A percentile compares a stretch with the other conserved stretches of the same genome.
Evolutionary conservation across 495 filamentous ascomycete species (phyloP).

Genomic region (Penicillium coffeae): DNA sequence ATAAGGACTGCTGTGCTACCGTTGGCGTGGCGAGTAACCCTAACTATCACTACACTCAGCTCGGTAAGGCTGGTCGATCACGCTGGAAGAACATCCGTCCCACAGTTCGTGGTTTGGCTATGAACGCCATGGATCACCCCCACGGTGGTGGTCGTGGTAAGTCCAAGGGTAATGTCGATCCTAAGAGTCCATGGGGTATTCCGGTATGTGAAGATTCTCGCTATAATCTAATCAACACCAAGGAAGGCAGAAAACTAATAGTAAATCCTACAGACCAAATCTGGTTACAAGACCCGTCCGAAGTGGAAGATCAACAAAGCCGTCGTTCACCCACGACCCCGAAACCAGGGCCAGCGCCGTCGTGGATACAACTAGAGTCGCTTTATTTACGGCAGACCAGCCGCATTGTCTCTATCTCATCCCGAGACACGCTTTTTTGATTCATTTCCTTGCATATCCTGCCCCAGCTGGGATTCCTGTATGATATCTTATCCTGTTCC

Average conservation of each 20-base stretch:
- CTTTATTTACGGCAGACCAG: conserved; percentile 1
- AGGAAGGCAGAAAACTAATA: too few species aligned
- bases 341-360: conserved; percentile 71
- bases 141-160: conserved; percentile 98
- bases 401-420: conserved; percentile 4
- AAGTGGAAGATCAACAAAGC: conserved; percentile 75
- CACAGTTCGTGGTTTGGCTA: conserved; percentile 92
- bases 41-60: conserved; percentile 80
- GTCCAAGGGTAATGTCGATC: conserved; percentile 94
- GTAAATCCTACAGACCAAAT: conserved; percentile 65
- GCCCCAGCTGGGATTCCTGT: conserved; percentile 17
- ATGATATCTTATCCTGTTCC: conserved; percentile 18
- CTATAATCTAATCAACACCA: too few species aligned
- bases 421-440: conserved; percentile 7
- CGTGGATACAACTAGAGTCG: conserved; percentile 42
- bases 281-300: conserved; percentile 90
- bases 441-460: conserved; percentile 20
- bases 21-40: conserved; percentile 91
- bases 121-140: conserved; percentile 96
- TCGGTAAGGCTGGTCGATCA: conserved; percentile 90
- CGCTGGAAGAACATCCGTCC: conserved; percentile 91
- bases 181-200: conserved; percentile 92
- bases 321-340: conserved; percentile 67
- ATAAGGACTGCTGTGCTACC: conserved; percentile 88
- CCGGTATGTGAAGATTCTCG: conserved; percentile 65